Base-by-base conservation (phyloP, 164 flowering plant species). In the Annona cherimola region DNA sequence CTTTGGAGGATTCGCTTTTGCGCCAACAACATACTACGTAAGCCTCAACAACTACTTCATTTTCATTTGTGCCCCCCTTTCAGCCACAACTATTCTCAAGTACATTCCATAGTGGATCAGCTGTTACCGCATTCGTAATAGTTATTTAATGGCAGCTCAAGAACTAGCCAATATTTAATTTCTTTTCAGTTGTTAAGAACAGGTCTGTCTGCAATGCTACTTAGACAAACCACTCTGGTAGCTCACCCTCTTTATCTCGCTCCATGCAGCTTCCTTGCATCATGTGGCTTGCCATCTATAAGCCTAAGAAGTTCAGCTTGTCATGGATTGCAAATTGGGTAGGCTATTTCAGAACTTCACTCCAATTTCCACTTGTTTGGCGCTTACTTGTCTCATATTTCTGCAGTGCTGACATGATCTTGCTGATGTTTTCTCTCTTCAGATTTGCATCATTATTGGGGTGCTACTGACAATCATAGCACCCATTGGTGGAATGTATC, bases 301-400 rank as follows among this genome's bases (percentile, higher is more conserved):
- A 91, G 76, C 96, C 96, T 42, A 86, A 72, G 73, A 80, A 62
- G 54, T 88, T 75, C 74, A 60, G 90, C 81, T 68, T 88, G 14
- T 87, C 94, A 70, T 91, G 94, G 94, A 14, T 40, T 20, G 63
- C 63, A 2, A 91, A 91, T 69, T 89, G 90, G 91, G 91, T 87
- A 71, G 18, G 69, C 26, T 66, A 66, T 6, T 39, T 64, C 5
- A 9, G 5, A 64, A 4, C 67, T 8, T 18, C 67, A 64, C 18
- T 40, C 5, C 12, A 7, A 12, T 41, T 63, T 7, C 41, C 6
- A 9, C 40, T 64, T 18, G 4, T 41, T 63, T 5, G 12, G 2
- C 9, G 14, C 9, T 50, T 39, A 4, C 41, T 41, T 41, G 16
- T 39, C 67, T 1, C 1, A 39, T 64, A 35, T 41, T 41, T 11